These are phyloP conservation scores for Aspergillus avenaceus DNA, from an alignment of 495 filamentous ascomycete species.

Conservation along the genomic window DNA sequence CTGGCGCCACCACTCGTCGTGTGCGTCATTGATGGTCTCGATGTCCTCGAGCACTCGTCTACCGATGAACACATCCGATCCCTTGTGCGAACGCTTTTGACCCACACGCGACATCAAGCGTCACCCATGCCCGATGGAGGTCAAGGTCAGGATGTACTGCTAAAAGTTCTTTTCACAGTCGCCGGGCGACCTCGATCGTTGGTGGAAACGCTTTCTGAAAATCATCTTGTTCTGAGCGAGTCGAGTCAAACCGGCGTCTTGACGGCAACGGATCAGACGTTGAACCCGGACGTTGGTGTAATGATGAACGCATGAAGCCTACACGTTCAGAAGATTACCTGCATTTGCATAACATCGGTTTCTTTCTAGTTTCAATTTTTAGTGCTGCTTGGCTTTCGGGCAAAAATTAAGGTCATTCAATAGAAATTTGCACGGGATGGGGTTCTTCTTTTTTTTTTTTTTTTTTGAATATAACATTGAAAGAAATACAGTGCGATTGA, in stretches of 20 bases:
- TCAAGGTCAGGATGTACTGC: conserved; percentile 26
- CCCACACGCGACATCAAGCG: conserved; percentile 31
- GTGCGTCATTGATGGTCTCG: conserved; percentile 40
- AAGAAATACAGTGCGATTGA: not conserved
- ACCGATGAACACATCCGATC: conserved; percentile 34
- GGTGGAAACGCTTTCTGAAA: conserved; percentile 37
- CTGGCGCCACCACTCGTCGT: conserved; percentile 41
- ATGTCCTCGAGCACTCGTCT: conserved; percentile 33
- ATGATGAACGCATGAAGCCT: conserved; percentile 39
- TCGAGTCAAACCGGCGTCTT: conserved; percentile 20
- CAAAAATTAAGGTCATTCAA: conserved; percentile 12
- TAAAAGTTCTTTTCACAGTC: conserved; percentile 44
- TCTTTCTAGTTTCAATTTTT: not conserved
- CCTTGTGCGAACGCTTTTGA: conserved; percentile 32
- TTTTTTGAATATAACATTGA: conserved; percentile 17
- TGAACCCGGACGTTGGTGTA: conserved; percentile 31
- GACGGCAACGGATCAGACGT: conserved; percentile 18
- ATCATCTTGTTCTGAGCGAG: conserved; percentile 29
- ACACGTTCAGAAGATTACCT: not conserved
- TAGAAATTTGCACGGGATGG: conserved; percentile 19
- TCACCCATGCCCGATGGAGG: conserved; percentile 12
- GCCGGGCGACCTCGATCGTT: conserved; percentile 30
- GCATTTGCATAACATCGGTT: not conserved
- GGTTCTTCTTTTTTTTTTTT: conserved; percentile 9
- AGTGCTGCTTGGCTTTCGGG: conserved; percentile 6